Conservation (phyloP, 164 flowering plant species). For the Echeveria elegans region DNA sequence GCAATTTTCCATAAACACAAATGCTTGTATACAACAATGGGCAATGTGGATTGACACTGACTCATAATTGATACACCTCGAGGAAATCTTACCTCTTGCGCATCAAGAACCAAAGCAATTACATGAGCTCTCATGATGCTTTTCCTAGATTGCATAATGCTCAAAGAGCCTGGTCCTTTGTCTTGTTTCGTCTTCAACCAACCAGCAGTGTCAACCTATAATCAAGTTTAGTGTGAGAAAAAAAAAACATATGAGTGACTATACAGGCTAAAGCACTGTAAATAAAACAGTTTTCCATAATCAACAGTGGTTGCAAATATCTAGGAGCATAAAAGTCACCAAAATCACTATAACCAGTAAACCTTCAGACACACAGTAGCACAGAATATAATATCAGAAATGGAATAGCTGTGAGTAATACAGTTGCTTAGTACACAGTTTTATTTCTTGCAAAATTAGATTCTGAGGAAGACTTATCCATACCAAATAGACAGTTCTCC, state of each 20-base stretch:
- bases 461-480: background rate
- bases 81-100: constrained; percentile 55
- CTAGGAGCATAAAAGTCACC: no score
- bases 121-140: constrained; percentile 94
- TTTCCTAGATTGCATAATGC: constrained; percentile 87
- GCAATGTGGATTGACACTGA: background rate
- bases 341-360: no score
- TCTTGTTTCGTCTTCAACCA: constrained; percentile 84
- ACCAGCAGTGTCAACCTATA: constrained; percentile 97
- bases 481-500: constrained; percentile 71
- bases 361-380: background rate
- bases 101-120: constrained; percentile 89
- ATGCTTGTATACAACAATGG: no score
- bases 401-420: no score
- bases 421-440: background rate
- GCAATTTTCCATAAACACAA: no score
- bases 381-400: background rate
- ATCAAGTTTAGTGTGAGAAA: constrained; percentile 11
- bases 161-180: constrained; percentile 89
- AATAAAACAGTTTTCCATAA: background rate
- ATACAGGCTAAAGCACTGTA: background rate
- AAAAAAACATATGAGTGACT: background rate
- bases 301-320: background rate
- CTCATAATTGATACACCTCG: background rate
- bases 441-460: background rate